Conservation (phyloP, 1,284 basidiomycete species). For the Cystobasidiaceae sp. region DNA sequence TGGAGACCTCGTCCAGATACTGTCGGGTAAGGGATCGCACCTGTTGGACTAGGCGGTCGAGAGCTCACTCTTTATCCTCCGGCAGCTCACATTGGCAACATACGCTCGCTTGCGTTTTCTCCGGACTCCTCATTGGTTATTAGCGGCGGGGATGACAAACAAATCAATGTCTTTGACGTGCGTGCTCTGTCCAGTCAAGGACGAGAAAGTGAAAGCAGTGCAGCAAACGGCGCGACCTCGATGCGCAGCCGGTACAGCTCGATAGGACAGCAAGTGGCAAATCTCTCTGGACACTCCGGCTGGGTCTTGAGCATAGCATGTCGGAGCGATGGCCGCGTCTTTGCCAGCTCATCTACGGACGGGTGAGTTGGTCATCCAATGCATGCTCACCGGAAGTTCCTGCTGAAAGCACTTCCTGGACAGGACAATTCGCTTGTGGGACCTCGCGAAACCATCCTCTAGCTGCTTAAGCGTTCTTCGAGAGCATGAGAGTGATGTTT, state of each 20-base stretch:
- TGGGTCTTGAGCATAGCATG: slow-evolving; percentile 37
- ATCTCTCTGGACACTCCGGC: slow-evolving; percentile 39
- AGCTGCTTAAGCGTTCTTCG: slow-evolving; percentile 36
- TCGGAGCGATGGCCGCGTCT: slow-evolving; percentile 36
- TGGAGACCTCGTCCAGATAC: slow-evolving; percentile 10
- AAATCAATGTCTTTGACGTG: slow-evolving; percentile 41
- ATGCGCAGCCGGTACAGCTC: slow-evolving; percentile 23
- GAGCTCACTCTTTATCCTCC: neutral
- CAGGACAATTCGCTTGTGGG: slow-evolving; percentile 40
- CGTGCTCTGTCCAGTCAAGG: slow-evolving; percentile 33
- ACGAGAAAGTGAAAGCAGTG: slow-evolving; percentile 1
- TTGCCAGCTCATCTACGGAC: slow-evolving; percentile 34
- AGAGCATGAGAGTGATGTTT: slow-evolving; percentile 40
- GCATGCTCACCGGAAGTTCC: too few species aligned
- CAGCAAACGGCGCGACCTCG: neutral
- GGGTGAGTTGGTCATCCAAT: slow-evolving; percentile 8
- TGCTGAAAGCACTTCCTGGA: neutral
- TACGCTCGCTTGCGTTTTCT: slow-evolving; percentile 41
- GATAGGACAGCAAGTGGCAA: slow-evolving; percentile 36
- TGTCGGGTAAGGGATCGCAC: too few species aligned
- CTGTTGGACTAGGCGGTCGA: too few species aligned
- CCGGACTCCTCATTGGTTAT: slow-evolving; percentile 38
- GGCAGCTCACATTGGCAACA: slow-evolving; percentile 39
- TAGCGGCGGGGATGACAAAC: slow-evolving; percentile 41
- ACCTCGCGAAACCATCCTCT: slow-evolving; percentile 35